Evolutionary conservation across 2,329 filamentous ascomycete genomes (phyloP), one percentile per base, ranked within the genome.

Genomic region (Xenoacremonium recifei): DNA sequence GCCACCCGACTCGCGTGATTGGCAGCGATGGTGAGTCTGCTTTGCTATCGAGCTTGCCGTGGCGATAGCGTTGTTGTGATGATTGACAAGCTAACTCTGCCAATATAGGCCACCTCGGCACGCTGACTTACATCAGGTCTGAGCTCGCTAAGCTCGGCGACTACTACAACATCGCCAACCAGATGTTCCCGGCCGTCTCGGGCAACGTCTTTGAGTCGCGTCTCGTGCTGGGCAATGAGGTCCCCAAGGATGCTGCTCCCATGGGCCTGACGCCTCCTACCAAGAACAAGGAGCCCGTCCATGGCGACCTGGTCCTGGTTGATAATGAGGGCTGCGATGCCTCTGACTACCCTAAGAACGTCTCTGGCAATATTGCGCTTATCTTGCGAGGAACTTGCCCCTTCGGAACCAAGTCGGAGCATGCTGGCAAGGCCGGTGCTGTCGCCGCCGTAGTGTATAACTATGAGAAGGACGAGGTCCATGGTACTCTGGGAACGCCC

Each of bases 371-470:
- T 44, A 83, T 93, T 45, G 87, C 84, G 9, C 71, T 93, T 27
- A 76, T 93, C 49, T 71, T 74, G 21, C 82, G 88, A 41, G 88
- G 88, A 39, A 72, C 66, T 2, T 93, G 88, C 59, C 53, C 80
- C 6, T 93, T 92, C 53, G 85, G 82, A 10, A 65, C 73, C 45
- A 93, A 93, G 69, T 84, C 84, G 2, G 75, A 74, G 39, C 68
- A 78, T 12, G 87, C 88, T 5, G 84, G 82, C 31, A 73, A 70
- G 36, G 85, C 85, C 2, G 85, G 87, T 16, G 88, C 88, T 5
- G 63, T 79, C 4, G 87, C 82, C 2, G 85, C 83, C 1, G 67
- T 93, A 12, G 73, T 93, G 37, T 91, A 87, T 67, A 89, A 92
- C 70, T 85, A 83, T 51, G 80, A 80, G 36, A 66, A 75, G 1